A percentile compares a stretch with the other conserved stretches of the same genome.
Conservation (phyloP, 768 basidiomycete genomes). For the Paxillus rubicundulus region DNA sequence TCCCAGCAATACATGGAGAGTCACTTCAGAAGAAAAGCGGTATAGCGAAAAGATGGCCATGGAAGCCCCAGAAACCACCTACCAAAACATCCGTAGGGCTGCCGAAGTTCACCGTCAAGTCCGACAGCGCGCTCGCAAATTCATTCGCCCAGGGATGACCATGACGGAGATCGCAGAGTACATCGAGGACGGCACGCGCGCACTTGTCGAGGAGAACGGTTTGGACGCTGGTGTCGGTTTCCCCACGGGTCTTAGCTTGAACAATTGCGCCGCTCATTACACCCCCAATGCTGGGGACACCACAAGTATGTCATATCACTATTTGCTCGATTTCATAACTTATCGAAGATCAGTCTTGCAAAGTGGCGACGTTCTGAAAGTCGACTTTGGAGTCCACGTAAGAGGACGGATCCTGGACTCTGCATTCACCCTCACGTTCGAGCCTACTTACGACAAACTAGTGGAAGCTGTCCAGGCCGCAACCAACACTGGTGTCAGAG, state of each 20-base stretch:
- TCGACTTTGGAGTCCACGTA: constrained; percentile 97
- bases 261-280: constrained; percentile 95
- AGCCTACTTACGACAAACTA: constrained; percentile 86
- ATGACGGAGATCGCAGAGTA: constrained; percentile 92
- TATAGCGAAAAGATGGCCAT: constrained; percentile 74
- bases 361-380: constrained; percentile 87
- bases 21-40: constrained; percentile 87
- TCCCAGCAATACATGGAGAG: constrained; percentile 81
- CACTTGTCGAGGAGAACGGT: constrained; percentile 89
- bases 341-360: constrained; percentile 60
- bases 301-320: constrained; percentile 47
- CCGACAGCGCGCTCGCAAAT: constrained; percentile 73
- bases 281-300: constrained; percentile 94
- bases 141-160: constrained; percentile 88
- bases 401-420: constrained; percentile 95
- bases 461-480: constrained; percentile 92
- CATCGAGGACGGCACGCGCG: constrained; percentile 89
- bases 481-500: constrained; percentile 87
- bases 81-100: constrained; percentile 85
- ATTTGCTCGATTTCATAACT: constrained; percentile 2
- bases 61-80: constrained; percentile 82
- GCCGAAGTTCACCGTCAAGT: constrained; percentile 97
- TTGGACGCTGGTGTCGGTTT: constrained; percentile 88
- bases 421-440: constrained; percentile 90
- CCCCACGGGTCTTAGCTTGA: constrained; percentile 92